Percentiles rank a stretch among this genome's conserved stretches.
Conservation (phyloP, 805 yeast genomes). For the Candida gorgasii region DNA sequence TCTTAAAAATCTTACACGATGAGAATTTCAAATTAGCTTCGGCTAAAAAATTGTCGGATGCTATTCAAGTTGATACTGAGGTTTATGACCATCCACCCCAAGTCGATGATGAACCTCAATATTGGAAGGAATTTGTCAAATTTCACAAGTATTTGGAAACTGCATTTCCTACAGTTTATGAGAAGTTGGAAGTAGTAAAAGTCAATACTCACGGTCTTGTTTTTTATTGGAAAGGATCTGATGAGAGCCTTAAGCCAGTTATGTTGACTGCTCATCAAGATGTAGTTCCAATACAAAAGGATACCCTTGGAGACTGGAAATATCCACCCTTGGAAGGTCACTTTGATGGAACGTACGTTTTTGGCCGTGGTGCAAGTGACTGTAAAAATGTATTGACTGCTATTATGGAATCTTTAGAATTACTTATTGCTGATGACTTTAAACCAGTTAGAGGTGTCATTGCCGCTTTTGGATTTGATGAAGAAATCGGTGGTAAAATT, state of each 20-base stretch:
- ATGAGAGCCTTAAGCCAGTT: constrained; percentile 60
- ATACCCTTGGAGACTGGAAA: constrained; percentile 59
- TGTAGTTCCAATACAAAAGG: constrained; percentile 72
- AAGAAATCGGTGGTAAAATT: constrained; percentile 63
- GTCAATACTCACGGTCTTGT: constrained; percentile 67
- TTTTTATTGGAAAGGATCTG: constrained; percentile 59
- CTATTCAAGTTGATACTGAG: constrained; percentile 66
- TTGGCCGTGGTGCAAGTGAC: constrained; percentile 80
- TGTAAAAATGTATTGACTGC: constrained; percentile 71
- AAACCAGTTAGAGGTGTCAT: constrained; percentile 63
- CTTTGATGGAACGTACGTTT: constrained; percentile 64
- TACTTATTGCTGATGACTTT: constrained; percentile 51
- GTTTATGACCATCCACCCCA: constrained; percentile 53
- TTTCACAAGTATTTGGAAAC: constrained; percentile 55
- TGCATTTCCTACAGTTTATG: constrained; percentile 56
- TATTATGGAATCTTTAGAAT: constrained; percentile 65
- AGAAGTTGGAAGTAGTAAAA: constrained; percentile 48
- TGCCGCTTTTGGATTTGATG: constrained; percentile 76
- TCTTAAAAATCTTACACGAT: constrained; percentile 26
- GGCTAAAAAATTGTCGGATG: constrained; percentile 50
- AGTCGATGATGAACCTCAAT: constrained; percentile 52
- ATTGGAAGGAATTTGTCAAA: constrained; percentile 39
- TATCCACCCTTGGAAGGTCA: constrained; percentile 61
- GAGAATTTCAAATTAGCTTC: constrained; percentile 31
- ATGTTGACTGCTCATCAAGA: constrained; percentile 78